Evolutionary conservation across 148 eudicot genomes (phyloP).

Genomic region (Diospyros lotus): DNA sequence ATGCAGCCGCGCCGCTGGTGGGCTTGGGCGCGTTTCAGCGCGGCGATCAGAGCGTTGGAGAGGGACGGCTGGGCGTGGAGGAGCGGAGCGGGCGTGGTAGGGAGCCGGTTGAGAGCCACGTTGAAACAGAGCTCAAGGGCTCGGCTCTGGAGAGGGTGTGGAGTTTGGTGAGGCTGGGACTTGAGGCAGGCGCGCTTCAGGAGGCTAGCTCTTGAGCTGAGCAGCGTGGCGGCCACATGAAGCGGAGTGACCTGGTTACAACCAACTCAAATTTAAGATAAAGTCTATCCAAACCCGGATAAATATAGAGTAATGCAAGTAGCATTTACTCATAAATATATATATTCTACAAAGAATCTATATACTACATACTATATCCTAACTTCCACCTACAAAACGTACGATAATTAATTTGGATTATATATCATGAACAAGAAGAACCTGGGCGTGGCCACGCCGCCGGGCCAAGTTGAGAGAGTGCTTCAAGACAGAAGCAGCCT

Average conservation of each 20-base stretch:
- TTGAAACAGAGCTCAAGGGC: constrained; percentile 50
- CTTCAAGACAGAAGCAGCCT: constrained; percentile 53
- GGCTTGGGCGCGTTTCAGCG: constrained; percentile 46
- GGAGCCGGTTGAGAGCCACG: constrained; percentile 42
- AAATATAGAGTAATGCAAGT: too few relatives aligned
- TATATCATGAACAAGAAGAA: too few relatives aligned
- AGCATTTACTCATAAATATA: too few relatives aligned
- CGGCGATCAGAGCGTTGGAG: constrained; percentile 48
- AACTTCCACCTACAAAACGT: too few relatives aligned
- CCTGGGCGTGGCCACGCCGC: constrained; percentile 46
- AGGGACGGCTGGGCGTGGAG: constrained; percentile 37
- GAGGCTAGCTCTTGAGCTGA: constrained; percentile 26
- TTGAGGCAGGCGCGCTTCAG: constrained; percentile 39
- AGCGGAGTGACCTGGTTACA: constrained; percentile 34
- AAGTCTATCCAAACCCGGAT: too few relatives aligned
- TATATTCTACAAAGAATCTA: too few relatives aligned
- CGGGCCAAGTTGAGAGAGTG: constrained; percentile 41
- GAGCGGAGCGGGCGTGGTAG: constrained; percentile 33
- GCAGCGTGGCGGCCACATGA: constrained; percentile 42
- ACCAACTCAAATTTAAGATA: too few relatives aligned
- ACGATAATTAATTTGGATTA: too few relatives aligned
- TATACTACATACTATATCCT: too few relatives aligned
- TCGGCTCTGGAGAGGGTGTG: constrained; percentile 33
- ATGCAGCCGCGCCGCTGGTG: constrained; percentile 44
- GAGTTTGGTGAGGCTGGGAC: constrained; percentile 18